Percentiles rank a stretch among this genome's conserved stretches.
Conservation (phyloP, 108 stramenopile species). For the Tribonema minus region DNA sequence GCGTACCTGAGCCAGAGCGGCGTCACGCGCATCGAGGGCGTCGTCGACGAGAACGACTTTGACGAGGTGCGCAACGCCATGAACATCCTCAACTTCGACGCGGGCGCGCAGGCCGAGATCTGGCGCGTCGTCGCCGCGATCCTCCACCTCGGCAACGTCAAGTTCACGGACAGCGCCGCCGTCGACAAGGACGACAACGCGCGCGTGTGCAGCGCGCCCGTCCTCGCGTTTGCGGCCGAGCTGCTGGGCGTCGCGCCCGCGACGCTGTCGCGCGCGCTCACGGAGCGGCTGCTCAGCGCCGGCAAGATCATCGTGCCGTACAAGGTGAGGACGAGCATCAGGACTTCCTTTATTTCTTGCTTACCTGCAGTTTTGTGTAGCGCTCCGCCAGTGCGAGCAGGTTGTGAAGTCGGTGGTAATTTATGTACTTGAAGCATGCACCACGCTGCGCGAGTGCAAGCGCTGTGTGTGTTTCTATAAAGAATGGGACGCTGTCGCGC, state of each 20-base stretch:
- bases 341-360: too few species aligned
- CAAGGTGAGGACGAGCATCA: too few species aligned
- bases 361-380: too few species aligned
- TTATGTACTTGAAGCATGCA: slow-evolving; percentile 33
- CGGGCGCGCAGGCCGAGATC: slow-evolving; percentile 1
- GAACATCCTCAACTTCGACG: slow-evolving; percentile 20
- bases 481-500: slow-evolving; percentile 1
- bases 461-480: slow-evolving; percentile 9
- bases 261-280: slow-evolving; percentile 52
- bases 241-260: slow-evolving; percentile 64
- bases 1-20: slow-evolving; percentile 44
- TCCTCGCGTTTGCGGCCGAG: slow-evolving; percentile 62
- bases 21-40: slow-evolving; percentile 63
- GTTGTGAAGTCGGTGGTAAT: slow-evolving; percentile 9
- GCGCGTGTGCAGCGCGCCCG: slow-evolving; percentile 7
- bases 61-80: slow-evolving; percentile 73
- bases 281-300: slow-evolving; percentile 58
- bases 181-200: slow-evolving; percentile 5
- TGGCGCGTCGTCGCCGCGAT: slow-evolving; percentile 43
- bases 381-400: slow-evolving; percentile 6
- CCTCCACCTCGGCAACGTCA: slow-evolving; percentile 44
- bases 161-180: slow-evolving; percentile 13
- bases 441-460: slow-evolving; percentile 36
- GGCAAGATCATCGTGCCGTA: slow-evolving; percentile 43
- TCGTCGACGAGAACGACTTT: slow-evolving; percentile 58